A percentile compares a stretch with the other conserved stretches of the same genome.
These are phyloP conservation scores for Melampsora larici-populina DNA, from an alignment of 1,284 basidiomycete genomes.

Conservation along the genomic window DNA sequence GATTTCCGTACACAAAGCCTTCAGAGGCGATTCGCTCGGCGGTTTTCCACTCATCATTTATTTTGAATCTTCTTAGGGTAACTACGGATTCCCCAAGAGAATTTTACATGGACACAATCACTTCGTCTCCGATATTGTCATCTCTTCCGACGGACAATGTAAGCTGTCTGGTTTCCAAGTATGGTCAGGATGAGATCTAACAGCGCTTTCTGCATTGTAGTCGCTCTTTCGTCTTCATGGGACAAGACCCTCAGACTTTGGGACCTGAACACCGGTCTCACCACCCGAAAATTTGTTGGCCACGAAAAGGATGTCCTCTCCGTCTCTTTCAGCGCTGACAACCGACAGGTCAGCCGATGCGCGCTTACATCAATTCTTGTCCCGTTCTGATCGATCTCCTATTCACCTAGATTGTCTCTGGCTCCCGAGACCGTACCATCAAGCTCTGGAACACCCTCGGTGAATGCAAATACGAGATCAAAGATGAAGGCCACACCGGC, in stretches of 20 bases:
- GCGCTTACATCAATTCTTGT: neutral
- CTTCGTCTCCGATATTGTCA: constrained; percentile 97
- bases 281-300: constrained; percentile 94
- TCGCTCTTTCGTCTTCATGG: constrained; percentile 98
- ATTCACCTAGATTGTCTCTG: constrained; percentile 98
- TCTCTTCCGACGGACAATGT: constrained; percentile 47
- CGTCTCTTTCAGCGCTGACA: constrained; percentile 53
- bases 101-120: constrained; percentile 99
- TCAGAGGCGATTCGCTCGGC: neutral
- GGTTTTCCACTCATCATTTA: neutral
- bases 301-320: constrained; percentile 97
- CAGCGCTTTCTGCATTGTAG: constrained; percentile 54
- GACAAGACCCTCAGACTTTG: constrained; percentile 99
- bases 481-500: constrained; percentile 94
- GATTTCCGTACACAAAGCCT: neutral
- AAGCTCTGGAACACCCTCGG: constrained; percentile 99
- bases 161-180: neutral
- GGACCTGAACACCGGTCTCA: constrained; percentile 93
- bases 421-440: constrained; percentile 93
- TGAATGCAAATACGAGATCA: constrained; percentile 99
- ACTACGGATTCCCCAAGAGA: constrained; percentile 90
- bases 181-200: neutral
- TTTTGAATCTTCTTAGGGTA: constrained; percentile 56
- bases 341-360: constrained; percentile 46
- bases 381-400: constrained; percentile 83